A percentile compares a stretch with the other conserved stretches of the same genome.
Conservation (phyloP, 176 grass and related monocot species). For the Pharus latifolius region DNA sequence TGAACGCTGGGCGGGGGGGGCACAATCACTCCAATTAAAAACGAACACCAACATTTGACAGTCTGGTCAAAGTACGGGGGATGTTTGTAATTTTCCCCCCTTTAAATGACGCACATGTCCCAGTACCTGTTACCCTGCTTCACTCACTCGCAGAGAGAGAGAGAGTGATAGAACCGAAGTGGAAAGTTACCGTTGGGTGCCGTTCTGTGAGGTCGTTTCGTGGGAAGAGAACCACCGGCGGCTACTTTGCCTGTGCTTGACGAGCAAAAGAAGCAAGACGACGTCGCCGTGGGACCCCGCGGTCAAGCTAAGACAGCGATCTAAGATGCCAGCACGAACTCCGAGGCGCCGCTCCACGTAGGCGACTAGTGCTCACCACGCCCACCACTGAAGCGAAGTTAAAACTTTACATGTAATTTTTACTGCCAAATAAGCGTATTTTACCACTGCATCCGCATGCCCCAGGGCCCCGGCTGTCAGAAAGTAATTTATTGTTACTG, state of each 20-base stretch:
- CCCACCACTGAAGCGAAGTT: not conserved
- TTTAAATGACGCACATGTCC: not conserved
- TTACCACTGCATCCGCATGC: not conserved
- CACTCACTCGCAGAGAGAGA: not conserved
- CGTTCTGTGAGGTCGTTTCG: not conserved
- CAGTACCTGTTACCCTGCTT: slow-evolving; percentile 3
- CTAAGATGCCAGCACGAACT: not conserved
- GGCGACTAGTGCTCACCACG: too few species aligned
- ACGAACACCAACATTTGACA: slow-evolving; percentile 7
- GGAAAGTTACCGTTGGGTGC: slow-evolving; percentile 45
- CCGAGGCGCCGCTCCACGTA: not conserved
- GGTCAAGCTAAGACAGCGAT: slow-evolving; percentile 10
- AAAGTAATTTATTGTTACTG: not conserved
- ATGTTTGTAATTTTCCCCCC: not conserved
- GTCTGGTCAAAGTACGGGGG: slow-evolving; percentile 12
- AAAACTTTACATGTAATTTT: not conserved
- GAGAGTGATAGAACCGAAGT: not conserved
- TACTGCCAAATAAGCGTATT: not conserved
- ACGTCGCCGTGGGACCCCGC: not conserved
- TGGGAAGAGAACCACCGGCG: not conserved
- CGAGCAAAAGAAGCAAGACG: not conserved
- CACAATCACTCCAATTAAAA: slow-evolving; percentile 22
- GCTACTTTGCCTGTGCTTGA: not conserved
- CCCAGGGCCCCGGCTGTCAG: not conserved
- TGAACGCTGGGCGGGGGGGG: too few species aligned